Percentiles rank a stretch among this genome's conserved stretches.
Conservation (phyloP, 2,329 filamentous ascomycete species). For the Fusarium begoniae region DNA sequence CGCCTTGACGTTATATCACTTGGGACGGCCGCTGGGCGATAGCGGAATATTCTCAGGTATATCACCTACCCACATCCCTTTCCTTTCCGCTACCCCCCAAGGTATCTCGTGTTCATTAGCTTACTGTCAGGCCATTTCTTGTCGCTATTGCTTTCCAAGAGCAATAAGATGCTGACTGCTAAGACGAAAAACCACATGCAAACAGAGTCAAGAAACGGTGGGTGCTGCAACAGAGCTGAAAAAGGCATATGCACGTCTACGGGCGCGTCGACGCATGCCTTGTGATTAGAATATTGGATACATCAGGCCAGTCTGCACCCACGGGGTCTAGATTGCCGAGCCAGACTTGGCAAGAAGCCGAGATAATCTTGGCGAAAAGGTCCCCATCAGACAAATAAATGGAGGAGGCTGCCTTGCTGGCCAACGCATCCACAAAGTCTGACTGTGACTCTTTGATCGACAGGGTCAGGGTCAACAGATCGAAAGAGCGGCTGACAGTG, state of each 20-base stretch:
- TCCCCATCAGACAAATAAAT: background rate
- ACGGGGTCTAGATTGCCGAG: conserved; percentile 14
- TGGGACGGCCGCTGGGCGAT: background rate
- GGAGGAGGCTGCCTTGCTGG: background rate
- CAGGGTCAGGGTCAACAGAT: background rate
- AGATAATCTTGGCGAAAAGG: background rate
- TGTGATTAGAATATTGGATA: conserved; percentile 1
- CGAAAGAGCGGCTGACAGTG: background rate
- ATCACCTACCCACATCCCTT: conserved; percentile 6
- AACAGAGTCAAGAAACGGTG: background rate
- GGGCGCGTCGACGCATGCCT: conserved; percentile 20
- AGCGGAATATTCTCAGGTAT: background rate
- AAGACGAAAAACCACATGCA: background rate
- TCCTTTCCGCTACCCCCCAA: background rate
- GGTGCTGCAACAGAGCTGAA: background rate
- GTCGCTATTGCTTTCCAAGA: background rate
- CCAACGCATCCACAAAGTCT: background rate
- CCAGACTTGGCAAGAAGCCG: conserved; percentile 12
- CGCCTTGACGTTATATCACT: conserved; percentile 30
- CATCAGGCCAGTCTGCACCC: conserved; percentile 8
- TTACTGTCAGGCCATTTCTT: conserved; percentile 15
- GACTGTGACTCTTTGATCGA: background rate
- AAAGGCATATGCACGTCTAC: conserved; percentile 24
- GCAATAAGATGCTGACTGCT: conserved; percentile 19
- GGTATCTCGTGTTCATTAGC: conserved; percentile 14